phyloP scores from a whole-genome alignment of 140 eudicot genomes.

The Flaveria floridana region DNA sequence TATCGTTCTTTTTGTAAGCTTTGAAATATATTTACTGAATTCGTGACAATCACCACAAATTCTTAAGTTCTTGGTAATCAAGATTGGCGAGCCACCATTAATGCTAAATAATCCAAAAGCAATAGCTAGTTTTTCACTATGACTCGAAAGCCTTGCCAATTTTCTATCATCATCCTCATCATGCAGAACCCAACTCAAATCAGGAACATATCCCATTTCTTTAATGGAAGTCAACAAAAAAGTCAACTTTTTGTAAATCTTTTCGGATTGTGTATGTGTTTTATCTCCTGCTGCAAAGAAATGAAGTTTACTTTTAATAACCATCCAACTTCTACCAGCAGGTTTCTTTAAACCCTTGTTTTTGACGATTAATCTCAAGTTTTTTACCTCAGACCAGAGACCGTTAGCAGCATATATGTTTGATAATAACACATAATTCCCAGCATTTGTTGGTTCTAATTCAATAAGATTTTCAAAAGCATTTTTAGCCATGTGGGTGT shows the following conservation, averaged over 20 bases:
- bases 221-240: conserved; percentile 39
- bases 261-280: conserved; percentile 37
- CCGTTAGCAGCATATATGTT: conserved; percentile 55
- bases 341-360: conserved; percentile 47
- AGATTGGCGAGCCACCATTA: conserved; percentile 33
- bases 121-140: conserved; percentile 63
- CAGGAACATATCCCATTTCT: conserved; percentile 53
- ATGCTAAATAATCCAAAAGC: conserved; percentile 46
- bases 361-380: conserved; percentile 37
- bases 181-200: conserved; percentile 55
- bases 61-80: conserved; percentile 50
- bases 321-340: conserved; percentile 64
- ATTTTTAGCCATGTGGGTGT: conserved; percentile 39
- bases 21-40: conserved; percentile 43
- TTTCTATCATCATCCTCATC: conserved; percentile 54
- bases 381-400: conserved; percentile 45
- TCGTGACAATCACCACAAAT: conserved; percentile 67
- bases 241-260: conserved; percentile 41
- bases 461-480: conserved; percentile 40
- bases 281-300: conserved; percentile 53
- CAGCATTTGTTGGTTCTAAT: conserved; percentile 55
- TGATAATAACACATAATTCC: conserved; percentile 54
- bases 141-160: conserved; percentile 44
- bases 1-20: conserved; percentile 38
- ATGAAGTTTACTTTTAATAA: conserved; percentile 43